Percentiles rank a stretch among this genome's conserved stretches.
Evolutionary conservation across 73 alveolate species (phyloP).

Genomic region (Tetrahymena malaccensis): DNA sequence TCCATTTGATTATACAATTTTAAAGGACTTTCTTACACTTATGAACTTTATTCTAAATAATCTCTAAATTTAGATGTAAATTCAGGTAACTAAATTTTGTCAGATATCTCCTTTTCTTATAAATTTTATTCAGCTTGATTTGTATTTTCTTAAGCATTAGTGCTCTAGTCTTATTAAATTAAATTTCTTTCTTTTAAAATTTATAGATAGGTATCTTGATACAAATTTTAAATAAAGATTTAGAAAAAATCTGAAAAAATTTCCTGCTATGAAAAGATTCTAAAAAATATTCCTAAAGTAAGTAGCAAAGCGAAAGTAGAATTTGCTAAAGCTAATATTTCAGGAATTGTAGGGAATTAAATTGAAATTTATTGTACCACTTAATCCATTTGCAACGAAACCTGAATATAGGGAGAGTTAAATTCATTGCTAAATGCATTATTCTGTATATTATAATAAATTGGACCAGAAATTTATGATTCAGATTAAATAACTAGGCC

Average conservation of each 20-base stretch:
- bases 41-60: too few relatives aligned
- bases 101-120: too few relatives aligned
- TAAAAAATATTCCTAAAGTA: neutral
- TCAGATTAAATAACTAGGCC: neutral
- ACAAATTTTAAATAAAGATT: neutral
- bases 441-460: too few relatives aligned
- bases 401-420: neutral
- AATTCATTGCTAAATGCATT: neutral
- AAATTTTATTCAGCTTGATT: too few relatives aligned
- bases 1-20: too few relatives aligned
- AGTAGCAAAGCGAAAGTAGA: neutral
- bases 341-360: neutral
- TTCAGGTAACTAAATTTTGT: too few relatives aligned
- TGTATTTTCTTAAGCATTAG: too few relatives aligned
- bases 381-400: neutral
- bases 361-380: neutral
- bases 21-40: too few relatives aligned
- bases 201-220: too few relatives aligned
- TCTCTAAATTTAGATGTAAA: too few relatives aligned
- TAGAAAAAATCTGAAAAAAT: neutral
- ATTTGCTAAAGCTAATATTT: neutral
- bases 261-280: neutral
- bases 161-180: too few relatives aligned
- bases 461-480: neutral
- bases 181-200: too few relatives aligned